Conservation (phyloP, 179 eudicot species). For the Gypsophila paniculata region DNA sequence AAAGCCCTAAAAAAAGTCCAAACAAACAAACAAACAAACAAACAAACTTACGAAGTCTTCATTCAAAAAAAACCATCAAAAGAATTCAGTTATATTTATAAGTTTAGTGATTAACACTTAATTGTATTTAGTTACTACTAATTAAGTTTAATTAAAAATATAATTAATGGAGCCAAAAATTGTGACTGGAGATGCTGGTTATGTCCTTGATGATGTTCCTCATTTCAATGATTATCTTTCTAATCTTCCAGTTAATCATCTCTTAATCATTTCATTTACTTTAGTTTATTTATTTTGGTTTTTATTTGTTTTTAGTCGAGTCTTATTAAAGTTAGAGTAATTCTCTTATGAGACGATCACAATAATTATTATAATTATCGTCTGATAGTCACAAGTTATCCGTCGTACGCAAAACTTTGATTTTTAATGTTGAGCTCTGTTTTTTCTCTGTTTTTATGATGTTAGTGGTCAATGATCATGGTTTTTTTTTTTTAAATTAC, state of each 20-base stretch:
- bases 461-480: background rate
- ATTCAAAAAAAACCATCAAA: background rate
- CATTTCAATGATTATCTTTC: slow-evolving; percentile 33
- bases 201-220: slow-evolving; percentile 39
- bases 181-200: slow-evolving; percentile 27
- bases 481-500: no score
- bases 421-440: background rate
- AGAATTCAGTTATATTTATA: background rate
- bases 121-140: no score
- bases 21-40: background rate
- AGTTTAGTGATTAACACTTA: no score
- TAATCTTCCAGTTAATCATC: slow-evolving; percentile 29
- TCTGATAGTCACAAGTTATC: background rate
- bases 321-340: background rate
- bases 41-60: background rate
- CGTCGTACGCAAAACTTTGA: background rate
- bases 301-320: slow-evolving; percentile 11
- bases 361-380: no score
- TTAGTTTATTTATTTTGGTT: background rate
- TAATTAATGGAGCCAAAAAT: slow-evolving; percentile 33
- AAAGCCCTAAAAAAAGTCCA: background rate
- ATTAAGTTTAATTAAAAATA: no score
- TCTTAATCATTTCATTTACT: background rate
- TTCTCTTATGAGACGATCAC: no score
- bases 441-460: slow-evolving; percentile 10